Conservation (phyloP, 345 rosid genomes). For the Eucalyptus tenuipes region DNA sequence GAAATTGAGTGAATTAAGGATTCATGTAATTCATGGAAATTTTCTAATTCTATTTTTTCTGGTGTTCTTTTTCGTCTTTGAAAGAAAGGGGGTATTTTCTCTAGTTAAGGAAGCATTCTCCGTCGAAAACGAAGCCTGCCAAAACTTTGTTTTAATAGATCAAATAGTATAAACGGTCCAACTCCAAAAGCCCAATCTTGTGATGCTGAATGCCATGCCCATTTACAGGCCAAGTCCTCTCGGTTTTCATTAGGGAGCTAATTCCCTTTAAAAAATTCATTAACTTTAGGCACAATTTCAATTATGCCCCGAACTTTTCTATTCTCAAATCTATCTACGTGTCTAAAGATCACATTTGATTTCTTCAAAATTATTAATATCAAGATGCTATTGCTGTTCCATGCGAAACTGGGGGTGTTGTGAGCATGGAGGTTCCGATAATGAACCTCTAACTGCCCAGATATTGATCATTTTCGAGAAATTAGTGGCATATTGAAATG, state of each 20-base stretch:
- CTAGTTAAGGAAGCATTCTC: background rate
- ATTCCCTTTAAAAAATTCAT: background rate
- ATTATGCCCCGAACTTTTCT: rapidly evolving
- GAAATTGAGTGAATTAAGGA: background rate
- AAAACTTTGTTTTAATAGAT: background rate
- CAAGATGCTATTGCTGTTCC: background rate
- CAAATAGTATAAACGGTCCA: background rate
- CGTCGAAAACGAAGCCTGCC: background rate
- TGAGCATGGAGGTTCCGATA: rapidly evolving
- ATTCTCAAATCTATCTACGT: rapidly evolving
- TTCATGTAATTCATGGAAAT: background rate
- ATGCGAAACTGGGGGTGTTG: background rate
- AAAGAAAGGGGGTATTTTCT: background rate
- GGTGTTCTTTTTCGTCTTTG: background rate
- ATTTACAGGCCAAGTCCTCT: background rate
- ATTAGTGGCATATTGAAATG: background rate
- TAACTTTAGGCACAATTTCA: background rate
- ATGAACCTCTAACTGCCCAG: background rate
- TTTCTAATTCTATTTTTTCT: background rate
- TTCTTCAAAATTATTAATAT: background rate
- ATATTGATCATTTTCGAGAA: background rate
- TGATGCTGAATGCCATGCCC: background rate
- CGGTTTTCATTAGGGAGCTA: background rate
- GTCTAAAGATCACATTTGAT: background rate
- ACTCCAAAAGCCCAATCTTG: background rate